These are phyloP conservation scores for Neodidymelliopsis sp. DNA, from an alignment of 2,329 filamentous ascomycete species.

Conservation along the genomic window DNA sequence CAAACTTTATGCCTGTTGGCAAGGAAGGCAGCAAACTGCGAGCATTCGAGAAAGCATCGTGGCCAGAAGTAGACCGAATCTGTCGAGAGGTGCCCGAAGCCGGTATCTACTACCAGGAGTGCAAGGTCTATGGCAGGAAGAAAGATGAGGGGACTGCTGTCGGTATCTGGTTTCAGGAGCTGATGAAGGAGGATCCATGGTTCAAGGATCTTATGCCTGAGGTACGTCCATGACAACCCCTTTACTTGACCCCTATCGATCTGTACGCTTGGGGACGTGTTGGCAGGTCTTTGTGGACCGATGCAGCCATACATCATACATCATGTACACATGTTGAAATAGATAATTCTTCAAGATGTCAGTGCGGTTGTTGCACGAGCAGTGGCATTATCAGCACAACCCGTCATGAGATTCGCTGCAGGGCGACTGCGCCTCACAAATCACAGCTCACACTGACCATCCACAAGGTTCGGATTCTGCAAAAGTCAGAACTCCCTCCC, in stretches of 20 bases:
- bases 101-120: constrained; percentile 76
- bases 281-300: background rate
- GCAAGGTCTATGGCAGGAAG: constrained; percentile 66
- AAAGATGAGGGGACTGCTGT: constrained; percentile 67
- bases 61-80: constrained; percentile 53
- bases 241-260: background rate
- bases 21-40: constrained; percentile 50
- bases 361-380: too few species aligned
- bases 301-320: too few species aligned
- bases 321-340: too few species aligned
- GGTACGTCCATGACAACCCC: constrained; percentile 52
- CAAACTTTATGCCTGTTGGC: constrained; percentile 72
- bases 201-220: constrained; percentile 75
- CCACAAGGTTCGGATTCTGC: constrained; percentile 66
- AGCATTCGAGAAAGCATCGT: constrained; percentile 54
- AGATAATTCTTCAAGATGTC: too few species aligned
- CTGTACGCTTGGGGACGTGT: too few species aligned
- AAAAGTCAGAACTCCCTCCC: constrained; percentile 62
- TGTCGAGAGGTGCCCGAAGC: constrained; percentile 73
- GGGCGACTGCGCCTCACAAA: too few species aligned
- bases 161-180: constrained; percentile 69
- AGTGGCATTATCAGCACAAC: too few species aligned
- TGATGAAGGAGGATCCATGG: constrained; percentile 75
- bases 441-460: constrained; percentile 10
- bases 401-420: too few species aligned